Conservation (phyloP, 1,284 basidiomycete species). For the Tylopilus microsporus region DNA sequence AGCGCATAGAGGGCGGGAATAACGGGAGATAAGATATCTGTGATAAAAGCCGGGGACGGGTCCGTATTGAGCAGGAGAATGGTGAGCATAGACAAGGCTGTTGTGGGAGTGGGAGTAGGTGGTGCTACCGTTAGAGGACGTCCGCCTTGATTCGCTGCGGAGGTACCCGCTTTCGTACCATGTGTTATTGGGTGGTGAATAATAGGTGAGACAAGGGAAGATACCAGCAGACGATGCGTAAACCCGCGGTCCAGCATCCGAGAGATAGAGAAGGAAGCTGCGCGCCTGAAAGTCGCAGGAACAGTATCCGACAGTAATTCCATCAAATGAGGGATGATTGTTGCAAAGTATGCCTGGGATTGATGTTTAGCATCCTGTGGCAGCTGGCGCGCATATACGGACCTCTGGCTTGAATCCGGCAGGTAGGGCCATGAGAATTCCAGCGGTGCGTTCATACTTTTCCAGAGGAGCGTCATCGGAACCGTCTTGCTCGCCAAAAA, state of each 20-base stretch:
- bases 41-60: constrained; percentile 66
- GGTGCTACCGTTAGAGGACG: background rate
- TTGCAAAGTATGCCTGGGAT: constrained; percentile 57
- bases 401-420: constrained; percentile 51
- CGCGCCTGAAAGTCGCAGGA: constrained; percentile 50
- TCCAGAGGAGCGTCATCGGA: constrained; percentile 49
- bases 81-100: constrained; percentile 46
- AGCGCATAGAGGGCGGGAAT: constrained; percentile 65
- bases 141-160: constrained; percentile 5
- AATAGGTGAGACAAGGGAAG: constrained; percentile 38
- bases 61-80: constrained; percentile 69
- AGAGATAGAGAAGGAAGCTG: constrained; percentile 65
- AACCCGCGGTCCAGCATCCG: constrained; percentile 48
- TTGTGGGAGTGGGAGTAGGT: constrained; percentile 17
- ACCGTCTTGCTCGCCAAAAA: constrained; percentile 59
- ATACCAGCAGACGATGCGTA: constrained; percentile 31
- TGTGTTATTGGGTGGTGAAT: constrained; percentile 45
- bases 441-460: constrained; percentile 63
- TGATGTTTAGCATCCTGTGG: background rate
- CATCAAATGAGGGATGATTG: constrained; percentile 53
- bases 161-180: constrained; percentile 3
- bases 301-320: constrained; percentile 40
- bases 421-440: constrained; percentile 55
- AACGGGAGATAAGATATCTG: constrained; percentile 64
- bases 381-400: constrained; percentile 17